These are phyloP conservation scores for Xylaria castorea DNA, from an alignment of 495 filamentous ascomycete species.

Conservation along the genomic window DNA sequence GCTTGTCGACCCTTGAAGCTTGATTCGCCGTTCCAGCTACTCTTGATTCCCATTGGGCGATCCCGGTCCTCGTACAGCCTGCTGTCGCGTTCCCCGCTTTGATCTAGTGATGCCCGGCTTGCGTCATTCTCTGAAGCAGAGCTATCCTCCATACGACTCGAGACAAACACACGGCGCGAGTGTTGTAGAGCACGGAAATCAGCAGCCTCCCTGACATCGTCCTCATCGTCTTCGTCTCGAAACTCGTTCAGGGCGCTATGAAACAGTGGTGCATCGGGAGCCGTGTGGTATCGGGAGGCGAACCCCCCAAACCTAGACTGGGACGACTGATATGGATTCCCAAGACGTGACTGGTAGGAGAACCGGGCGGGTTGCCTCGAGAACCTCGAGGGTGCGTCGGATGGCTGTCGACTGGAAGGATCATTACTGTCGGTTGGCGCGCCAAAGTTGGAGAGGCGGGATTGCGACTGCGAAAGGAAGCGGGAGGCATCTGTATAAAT, in stretches of 20 bases:
- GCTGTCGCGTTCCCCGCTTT: slow-evolving; percentile 59
- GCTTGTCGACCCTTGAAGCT: slow-evolving; percentile 45
- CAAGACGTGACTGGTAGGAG: slow-evolving; percentile 49
- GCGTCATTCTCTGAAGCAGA: slow-evolving; percentile 78
- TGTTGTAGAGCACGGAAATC: slow-evolving; percentile 91
- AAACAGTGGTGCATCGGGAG: slow-evolving; percentile 86
- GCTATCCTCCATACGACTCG: slow-evolving; percentile 78
- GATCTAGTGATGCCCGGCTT: slow-evolving; percentile 60
- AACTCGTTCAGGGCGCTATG: slow-evolving; percentile 80
- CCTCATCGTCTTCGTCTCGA: slow-evolving; percentile 88
- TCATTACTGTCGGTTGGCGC: slow-evolving; percentile 65
- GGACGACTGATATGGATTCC: slow-evolving; percentile 75
- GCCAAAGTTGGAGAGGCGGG: slow-evolving; percentile 70
- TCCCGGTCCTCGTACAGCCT: slow-evolving; percentile 47
- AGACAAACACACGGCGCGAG: slow-evolving; percentile 86
- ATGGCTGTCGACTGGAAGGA: slow-evolving; percentile 39
- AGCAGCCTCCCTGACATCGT: slow-evolving; percentile 89
- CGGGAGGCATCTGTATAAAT: slow-evolving; percentile 82
- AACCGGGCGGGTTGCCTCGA: slow-evolving; percentile 45
- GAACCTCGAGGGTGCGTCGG: slow-evolving; percentile 46
- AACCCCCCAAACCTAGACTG: slow-evolving; percentile 76
- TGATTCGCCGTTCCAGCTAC: slow-evolving; percentile 63
- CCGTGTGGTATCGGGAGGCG: slow-evolving; percentile 69
- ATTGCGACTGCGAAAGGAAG: slow-evolving; percentile 97
- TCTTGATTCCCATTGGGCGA: slow-evolving; percentile 62